A percentile compares a stretch with the other conserved stretches of the same genome.
Evolutionary conservation across 169 alveolate species (phyloP).

Genomic region (Cryptosporidium canis): DNA sequence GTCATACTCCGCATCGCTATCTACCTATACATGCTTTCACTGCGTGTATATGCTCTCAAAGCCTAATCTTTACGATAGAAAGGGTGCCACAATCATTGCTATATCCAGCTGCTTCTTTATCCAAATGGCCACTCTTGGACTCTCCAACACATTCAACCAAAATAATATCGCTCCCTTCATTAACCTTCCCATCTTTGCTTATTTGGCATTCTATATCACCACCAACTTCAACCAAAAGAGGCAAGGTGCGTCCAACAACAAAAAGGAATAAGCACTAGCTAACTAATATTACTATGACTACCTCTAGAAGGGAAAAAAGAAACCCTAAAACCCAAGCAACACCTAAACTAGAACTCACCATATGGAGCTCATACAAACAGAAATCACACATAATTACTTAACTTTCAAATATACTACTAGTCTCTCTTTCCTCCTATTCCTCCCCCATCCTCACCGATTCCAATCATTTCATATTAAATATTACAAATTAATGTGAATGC

Average conservation of each 20-base stretch:
- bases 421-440: too few relatives aligned
- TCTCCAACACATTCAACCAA: not conserved
- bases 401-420: too few relatives aligned
- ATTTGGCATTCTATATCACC: slow-evolving; percentile 13
- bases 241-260: not conserved
- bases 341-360: too few relatives aligned
- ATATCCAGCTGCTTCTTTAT: not conserved
- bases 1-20: slow-evolving; percentile 52
- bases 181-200: slow-evolving; percentile 16
- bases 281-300: not conserved
- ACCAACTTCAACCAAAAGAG: not conserved
- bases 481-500: too few relatives aligned
- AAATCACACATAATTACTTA: too few relatives aligned
- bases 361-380: too few relatives aligned
- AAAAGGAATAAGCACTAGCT: not conserved
- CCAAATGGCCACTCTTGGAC: not conserved
- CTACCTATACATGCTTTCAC: slow-evolving; percentile 23
- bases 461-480: too few relatives aligned
- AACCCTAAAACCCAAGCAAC: too few relatives aligned
- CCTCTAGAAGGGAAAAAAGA: too few relatives aligned
- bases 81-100: not conserved
- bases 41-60: slow-evolving; percentile 54
- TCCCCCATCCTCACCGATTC: too few relatives aligned
- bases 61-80: slow-evolving; percentile 45
- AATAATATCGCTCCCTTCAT: slow-evolving; percentile 18